Evolutionary conservation across 148 eudicot species (phyloP), one percentile per base, ranked within the genome.

Genomic region (Fallopia convolvulus): DNA sequence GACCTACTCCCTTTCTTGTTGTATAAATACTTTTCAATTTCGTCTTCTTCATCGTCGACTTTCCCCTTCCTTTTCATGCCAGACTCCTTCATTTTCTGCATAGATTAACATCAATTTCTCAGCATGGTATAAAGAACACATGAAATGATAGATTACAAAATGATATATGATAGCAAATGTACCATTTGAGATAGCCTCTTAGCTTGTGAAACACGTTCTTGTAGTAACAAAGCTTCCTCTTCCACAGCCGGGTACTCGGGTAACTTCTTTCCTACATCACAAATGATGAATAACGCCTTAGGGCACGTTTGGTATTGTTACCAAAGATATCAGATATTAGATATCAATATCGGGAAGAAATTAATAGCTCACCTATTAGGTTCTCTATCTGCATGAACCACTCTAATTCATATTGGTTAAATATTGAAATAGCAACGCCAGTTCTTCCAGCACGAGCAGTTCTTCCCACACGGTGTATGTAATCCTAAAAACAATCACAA

Each of bases 401-500:
- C 80, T 85, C 94, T 56, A 91, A 47, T 83, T 92, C 97, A 17
- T 95, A 89, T 79, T 95, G 99, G 78, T 86, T 92, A 48, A 95
- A 90, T 60, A 92, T 78, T 23, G 97, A 95, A 77, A 95, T 82
- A 40, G 92, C 96, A 79, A 95, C 86, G n/a, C 97, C 97, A 48
- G 96, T 82, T 63, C 97, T 91, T 75, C 97, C 99, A 61, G 99
- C 99, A 76, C 97, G 91, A 79, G 99, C 99, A 44, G 96, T 94
- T 91, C 97, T 92, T 81, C 97, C 99, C 14, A 92, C 99, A 56
- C 97, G 83, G 78, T 95, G 99, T 81, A 92, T 92, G 75, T 95
- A 92, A 83, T 92, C 97, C 97, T 92, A 81, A 77, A 85, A n/a
- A n/a, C n/a, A n/a, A n/a, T n/a, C n/a, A n/a, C n/a, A n/a, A n/a